Conservation (phyloP, 306 rosid species). For the Trichosanthes cucumerina region DNA sequence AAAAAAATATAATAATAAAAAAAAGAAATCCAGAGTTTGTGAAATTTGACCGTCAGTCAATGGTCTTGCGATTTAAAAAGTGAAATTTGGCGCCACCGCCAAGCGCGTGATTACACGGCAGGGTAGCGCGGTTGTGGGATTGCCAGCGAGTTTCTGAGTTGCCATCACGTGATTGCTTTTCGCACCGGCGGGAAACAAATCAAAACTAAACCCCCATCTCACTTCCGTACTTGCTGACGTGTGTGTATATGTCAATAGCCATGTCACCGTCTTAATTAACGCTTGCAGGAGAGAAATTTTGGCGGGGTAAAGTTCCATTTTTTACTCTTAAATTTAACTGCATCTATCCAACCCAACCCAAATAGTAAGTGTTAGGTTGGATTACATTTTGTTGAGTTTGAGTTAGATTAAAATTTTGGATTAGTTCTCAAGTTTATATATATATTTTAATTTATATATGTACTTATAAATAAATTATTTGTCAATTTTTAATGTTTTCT, state of each 20-base stretch:
- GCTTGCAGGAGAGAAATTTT: too few relatives aligned
- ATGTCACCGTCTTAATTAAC: background rate
- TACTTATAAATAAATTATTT: too few relatives aligned
- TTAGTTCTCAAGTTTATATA: too few relatives aligned
- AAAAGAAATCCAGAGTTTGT: background rate
- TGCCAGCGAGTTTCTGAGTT: background rate
- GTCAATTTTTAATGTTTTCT: too few relatives aligned
- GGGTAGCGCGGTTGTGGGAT: background rate
- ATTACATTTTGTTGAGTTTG: too few relatives aligned
- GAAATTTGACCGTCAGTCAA: background rate
- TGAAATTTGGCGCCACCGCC: background rate
- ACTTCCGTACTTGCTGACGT: slow-evolving; percentile 3
- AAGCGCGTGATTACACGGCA: background rate
- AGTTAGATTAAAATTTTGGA: too few relatives aligned
- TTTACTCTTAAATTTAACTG: too few relatives aligned
- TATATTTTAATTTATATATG: too few relatives aligned
- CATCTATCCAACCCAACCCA: too few relatives aligned
- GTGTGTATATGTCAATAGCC: background rate
- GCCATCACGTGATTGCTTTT: background rate
- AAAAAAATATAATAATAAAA: too few relatives aligned
- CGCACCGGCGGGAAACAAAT: background rate
- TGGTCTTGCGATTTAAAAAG: background rate
- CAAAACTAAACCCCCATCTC: background rate
- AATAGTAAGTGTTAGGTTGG: too few relatives aligned
- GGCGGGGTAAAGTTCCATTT: too few relatives aligned